Base-by-base conservation (phyloP, 2,329 filamentous ascomycete species). In the Verticillium nubilum region DNA sequence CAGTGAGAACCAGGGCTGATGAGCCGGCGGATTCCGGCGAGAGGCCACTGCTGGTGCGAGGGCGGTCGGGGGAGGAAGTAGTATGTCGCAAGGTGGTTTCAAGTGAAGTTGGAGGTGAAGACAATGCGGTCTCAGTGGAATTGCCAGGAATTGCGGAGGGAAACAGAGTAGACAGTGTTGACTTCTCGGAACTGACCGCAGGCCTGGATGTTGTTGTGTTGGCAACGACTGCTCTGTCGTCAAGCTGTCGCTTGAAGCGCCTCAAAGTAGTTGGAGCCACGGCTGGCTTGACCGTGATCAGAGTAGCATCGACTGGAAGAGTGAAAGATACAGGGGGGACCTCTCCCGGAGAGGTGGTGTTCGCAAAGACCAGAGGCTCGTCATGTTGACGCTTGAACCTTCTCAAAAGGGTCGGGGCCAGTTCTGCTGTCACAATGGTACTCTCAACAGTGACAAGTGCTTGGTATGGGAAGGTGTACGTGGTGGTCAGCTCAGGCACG, bases 261-360 rank as follows among this genome's bases (percentile, higher is more conserved):
- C 23, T 27, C 17, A 55, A 35, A 4, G 50, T n/a, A 29, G 58
- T 56, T 10, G 70, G 64, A 47, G 69, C 60, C 9, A 69, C 64
- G n/a, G 75, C 54, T n/a, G 73, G 75, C 5, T 68, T 67, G 62
- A 76, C 62, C 1, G 74, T 76, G 4, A 74, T 76, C 42, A 76
- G 62, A 28, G 73, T 73, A 56, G 19, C n/a, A 19, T 50, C 42
- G 42, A 23, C n/a, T 10, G 42, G 42, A 4, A 23, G 19, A 12
- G 42, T 23, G 42, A 50, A 50, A 3, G 42, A 50, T 9, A 7
- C 19, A 9, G 42, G 42, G 2, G n/a, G 9, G 29, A 12, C 9
- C 5, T 6, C 31, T 15, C 31, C 33, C 13, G 23, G 19, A 15
- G 54, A 35, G 29, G 54, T 56, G 13, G 54, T 56, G 6, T 56